Conservation (phyloP, 2,329 filamentous ascomycete species). For the Xylariaceae sp. region DNA sequence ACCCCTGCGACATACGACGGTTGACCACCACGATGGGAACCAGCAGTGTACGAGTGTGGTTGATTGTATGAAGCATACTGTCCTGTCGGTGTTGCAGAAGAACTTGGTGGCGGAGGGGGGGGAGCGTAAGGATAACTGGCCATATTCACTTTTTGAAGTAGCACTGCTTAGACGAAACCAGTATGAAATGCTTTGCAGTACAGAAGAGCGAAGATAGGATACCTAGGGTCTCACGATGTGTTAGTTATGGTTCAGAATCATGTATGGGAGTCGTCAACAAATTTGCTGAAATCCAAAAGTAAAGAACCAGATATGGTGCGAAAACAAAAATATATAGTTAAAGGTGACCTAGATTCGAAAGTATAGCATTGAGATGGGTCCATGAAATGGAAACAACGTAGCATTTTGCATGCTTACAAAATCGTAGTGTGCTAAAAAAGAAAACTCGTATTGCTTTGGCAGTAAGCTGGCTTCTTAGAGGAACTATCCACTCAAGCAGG, state of each 20-base stretch:
- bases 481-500: no score
- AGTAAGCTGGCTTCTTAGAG: no score
- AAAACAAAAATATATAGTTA: no score
- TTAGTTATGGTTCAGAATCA: constrained; percentile 5
- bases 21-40: constrained; percentile 37
- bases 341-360: no score
- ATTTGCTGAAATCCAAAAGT: no score
- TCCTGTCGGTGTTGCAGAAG: constrained; percentile 37
- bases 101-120: constrained; percentile 40
- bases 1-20: constrained; percentile 29
- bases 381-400: no score
- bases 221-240: background rate
- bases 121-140: constrained; percentile 41
- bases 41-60: constrained; percentile 52
- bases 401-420: no score
- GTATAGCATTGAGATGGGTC: no score
- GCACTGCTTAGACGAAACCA: background rate
- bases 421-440: no score
- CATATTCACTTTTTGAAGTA: constrained; percentile 29
- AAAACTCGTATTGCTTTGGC: no score
- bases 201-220: constrained; percentile 2
- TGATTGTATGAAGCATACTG: constrained; percentile 42
- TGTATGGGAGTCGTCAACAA: background rate
- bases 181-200: background rate
- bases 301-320: no score